Evolutionary conservation across 2,329 filamentous ascomycete genomes (phyloP), one percentile per base, ranked within the genome.

Genomic region (Sodiomyces alkalinus): DNA sequence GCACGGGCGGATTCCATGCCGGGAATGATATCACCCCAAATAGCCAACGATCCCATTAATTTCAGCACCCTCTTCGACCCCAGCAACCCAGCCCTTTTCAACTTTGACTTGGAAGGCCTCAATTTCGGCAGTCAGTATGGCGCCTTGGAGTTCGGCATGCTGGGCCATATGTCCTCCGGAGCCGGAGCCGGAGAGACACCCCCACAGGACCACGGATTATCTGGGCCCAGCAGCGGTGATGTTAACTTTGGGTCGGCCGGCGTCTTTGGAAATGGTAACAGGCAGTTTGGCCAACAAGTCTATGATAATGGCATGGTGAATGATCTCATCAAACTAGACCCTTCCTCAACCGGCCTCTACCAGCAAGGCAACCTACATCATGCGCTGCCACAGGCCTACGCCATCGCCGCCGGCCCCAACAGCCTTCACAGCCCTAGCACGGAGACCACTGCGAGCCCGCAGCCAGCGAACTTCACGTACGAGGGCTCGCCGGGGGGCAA

Each of bases 41-140:
- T 60, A 41, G 60, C 57, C 40, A 53, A 55, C 11, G 67, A 66
- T 24, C 38, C 49, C 34, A 55, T 69, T 46, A 55, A 55, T 29
- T 72, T 74, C 41, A 62, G 62, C 21, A 57, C 68, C 31, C 64
- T 92, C 17, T 93, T 94, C 45, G 86, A 94, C 41, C 82, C 83
- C 0, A 90, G 81, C 46, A 90, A 96, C 47, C 83, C 86, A 4
- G 80, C 85, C 1, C 58, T 93, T 31, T 94, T 92, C 66, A 94
- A 94, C 49, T 93, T 96, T 51, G 86, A 96, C 49, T 71, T 94
- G 8, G 85, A 92, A 31, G 85, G 83, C 33, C 68, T 94, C 48
- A 90, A 90, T 49, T 98, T 96, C 51, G 86, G 85, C 31, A 96
- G 90, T 47, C 83, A 92, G 39, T 98, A 96, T 47, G 87, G 86